Percentiles rank a stretch among this genome's conserved stretches.
Conservation (phyloP, 371 early-diverging fungal genomes). For the Parasitella parasitica region DNA sequence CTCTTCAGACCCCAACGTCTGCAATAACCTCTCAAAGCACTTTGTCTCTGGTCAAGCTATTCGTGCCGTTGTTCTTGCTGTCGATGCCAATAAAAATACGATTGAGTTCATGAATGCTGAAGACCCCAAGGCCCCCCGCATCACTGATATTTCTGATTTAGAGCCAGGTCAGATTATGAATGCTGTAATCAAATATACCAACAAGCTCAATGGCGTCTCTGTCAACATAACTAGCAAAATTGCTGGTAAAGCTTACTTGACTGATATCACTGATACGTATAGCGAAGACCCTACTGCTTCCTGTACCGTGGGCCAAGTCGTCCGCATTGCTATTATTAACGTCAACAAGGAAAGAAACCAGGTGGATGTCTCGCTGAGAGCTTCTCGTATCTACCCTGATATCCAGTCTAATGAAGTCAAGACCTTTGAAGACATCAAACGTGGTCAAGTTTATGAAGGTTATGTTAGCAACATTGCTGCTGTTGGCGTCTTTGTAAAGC, state of each 20-base stretch:
- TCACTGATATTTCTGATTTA: slow-evolving; percentile 45
- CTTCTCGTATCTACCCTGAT: slow-evolving; percentile 43
- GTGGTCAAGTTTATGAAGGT: slow-evolving; percentile 66
- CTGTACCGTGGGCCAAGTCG: slow-evolving; percentile 48
- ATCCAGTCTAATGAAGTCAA: slow-evolving; percentile 47
- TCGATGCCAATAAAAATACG: slow-evolving; percentile 42
- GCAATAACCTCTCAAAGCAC: slow-evolving; percentile 44
- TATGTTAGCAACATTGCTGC: slow-evolving; percentile 73
- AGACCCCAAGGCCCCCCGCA: slow-evolving; percentile 27
- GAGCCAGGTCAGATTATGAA: slow-evolving; percentile 50
- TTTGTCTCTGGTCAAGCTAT: slow-evolving; percentile 63
- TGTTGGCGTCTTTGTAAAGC: slow-evolving; percentile 75
- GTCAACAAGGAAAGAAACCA: slow-evolving; percentile 52
- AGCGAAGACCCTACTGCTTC: slow-evolving; percentile 48
- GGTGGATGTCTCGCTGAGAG: slow-evolving; percentile 66
- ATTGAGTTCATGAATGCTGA: slow-evolving; percentile 37
- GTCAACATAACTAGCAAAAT: slow-evolving; percentile 54
- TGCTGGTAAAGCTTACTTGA: slow-evolving; percentile 60
- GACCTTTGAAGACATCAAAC: slow-evolving; percentile 44
- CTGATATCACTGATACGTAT: slow-evolving; percentile 63
- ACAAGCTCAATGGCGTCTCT: slow-evolving; percentile 43
- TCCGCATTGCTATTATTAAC: slow-evolving; percentile 53
- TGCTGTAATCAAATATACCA: slow-evolving; percentile 53
- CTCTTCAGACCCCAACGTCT: slow-evolving; percentile 47
- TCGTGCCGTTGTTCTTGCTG: slow-evolving; percentile 49